phyloP scores from a whole-genome alignment of 2,329 filamentous ascomycete genomes.

The Arthrobotrys conoides region DNA sequence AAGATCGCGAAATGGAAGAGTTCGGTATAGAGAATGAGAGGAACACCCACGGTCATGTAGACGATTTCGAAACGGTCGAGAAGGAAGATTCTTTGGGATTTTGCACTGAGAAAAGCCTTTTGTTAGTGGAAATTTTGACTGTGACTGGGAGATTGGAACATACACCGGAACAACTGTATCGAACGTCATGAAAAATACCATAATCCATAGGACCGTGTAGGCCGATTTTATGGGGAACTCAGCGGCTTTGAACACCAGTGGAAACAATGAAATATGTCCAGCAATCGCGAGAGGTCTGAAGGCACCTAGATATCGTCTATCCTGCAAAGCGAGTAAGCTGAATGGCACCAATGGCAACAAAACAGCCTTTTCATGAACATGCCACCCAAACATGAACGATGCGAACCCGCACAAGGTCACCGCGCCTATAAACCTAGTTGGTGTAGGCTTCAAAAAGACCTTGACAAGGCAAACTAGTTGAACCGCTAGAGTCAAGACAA shows the following conservation, averaged over 20 bases:
- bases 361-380: slow-evolving; percentile 98
- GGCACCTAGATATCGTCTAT: slow-evolving; percentile 89
- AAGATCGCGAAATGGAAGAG: slow-evolving; percentile 86
- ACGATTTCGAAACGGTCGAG: slow-evolving; percentile 90
- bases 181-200: slow-evolving; percentile 87
- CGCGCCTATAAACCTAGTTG: slow-evolving; percentile 90
- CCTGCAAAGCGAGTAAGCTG: slow-evolving; percentile 88
- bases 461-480: slow-evolving; percentile 80
- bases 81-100: slow-evolving; percentile 83
- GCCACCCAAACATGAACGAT: slow-evolving; percentile 97
- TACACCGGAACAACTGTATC: slow-evolving; percentile 89
- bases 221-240: slow-evolving; percentile 95
- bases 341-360: slow-evolving; percentile 95
- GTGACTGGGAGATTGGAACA: slow-evolving; percentile 65
- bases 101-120: slow-evolving; percentile 31
- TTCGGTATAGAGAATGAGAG: slow-evolving; percentile 89
- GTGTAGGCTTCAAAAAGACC: slow-evolving; percentile 83
- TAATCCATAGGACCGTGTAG: slow-evolving; percentile 92
- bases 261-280: slow-evolving; percentile 95
- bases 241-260: slow-evolving; percentile 88
- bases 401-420: slow-evolving; percentile 95
- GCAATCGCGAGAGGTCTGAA: slow-evolving; percentile 93
- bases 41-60: slow-evolving; percentile 91
- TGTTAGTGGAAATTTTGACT: slow-evolving; percentile 3
- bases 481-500: slow-evolving; percentile 78